Base-by-base conservation (phyloP, 2,329 filamentous ascomycete genomes). In the Teratosphaeria destructans region DNA sequence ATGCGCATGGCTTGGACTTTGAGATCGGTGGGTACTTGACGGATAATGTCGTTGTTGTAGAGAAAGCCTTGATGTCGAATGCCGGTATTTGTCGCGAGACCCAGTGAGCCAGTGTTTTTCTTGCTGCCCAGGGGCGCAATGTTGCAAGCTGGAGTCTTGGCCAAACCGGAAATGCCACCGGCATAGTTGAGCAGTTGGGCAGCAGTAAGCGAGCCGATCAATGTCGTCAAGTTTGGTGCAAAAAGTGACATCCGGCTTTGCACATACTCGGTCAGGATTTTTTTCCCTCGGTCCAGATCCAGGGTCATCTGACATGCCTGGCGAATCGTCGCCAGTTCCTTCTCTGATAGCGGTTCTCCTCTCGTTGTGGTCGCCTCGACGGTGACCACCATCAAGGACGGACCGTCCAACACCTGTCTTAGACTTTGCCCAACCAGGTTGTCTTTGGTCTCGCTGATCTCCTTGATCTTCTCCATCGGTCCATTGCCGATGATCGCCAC, bases 181-280 rank as follows among this genome's bases (percentile, higher is more conserved):
- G 91, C 89, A 61, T 90, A 90, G 74, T 96, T 96, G 68, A 99
- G 87, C n/a, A 99, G 83, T 75, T 97, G 93, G 3, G 94, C 94
- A 7, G 94, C 93, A 2, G 93, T 96, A 19, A 96, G 81, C 0
- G 93, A 94, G 19, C 94, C 94, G 60, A 99, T 89, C 19, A 99
- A 82, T 1, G 85, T 86, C 0, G 94, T 96, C 58, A 97, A 77
- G 68, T 99, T 99, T 0, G 94, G 94, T 4, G 94, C 94, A 71
- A 97, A 97, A 37, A 95, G 81, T 66, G 88, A 94, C 90, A 99
- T 97, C 62, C 94, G 89, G 39, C 93, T 96, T 75, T 96, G 90
- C 16, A 99, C 94, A 70, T 96, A 99, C 71, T 94, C 88, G 1
- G 90, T 95, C 58, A 99, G 81, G 0, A 86, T 88, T 62, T 83